Percentiles rank a stretch among this genome's conserved stretches.
These are phyloP conservation scores for Styphnolobium japonicum DNA, from an alignment of 306 rosid genomes.

Conservation along the genomic window DNA sequence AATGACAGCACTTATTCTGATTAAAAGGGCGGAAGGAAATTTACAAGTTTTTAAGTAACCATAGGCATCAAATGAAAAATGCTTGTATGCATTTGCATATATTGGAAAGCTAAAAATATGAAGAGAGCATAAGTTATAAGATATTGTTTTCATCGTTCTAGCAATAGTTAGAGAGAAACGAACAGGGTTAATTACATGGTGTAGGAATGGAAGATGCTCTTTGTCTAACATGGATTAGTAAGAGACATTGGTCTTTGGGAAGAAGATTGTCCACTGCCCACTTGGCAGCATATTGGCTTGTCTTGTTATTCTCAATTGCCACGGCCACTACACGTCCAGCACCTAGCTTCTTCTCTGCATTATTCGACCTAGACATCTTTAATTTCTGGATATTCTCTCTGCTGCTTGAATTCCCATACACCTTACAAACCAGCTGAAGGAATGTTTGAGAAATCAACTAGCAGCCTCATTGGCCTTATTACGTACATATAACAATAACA, in stretches of 20 bases:
- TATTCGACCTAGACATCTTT: conserved; percentile 29
- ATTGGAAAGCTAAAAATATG: neutral
- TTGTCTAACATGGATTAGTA: conserved; percentile 56
- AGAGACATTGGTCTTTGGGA: conserved; percentile 57
- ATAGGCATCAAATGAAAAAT: too few relatives aligned
- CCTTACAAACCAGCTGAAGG: neutral
- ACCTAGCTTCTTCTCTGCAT: conserved; percentile 39
- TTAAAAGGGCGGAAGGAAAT: too few relatives aligned
- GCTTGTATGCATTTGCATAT: too few relatives aligned
- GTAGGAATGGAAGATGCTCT: conserved; percentile 26
- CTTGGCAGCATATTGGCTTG: conserved; percentile 69
- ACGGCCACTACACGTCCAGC: conserved; percentile 61
- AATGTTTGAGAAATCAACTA: neutral
- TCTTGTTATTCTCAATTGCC: conserved; percentile 70
- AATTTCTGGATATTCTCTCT: neutral
- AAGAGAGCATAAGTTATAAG: neutral
- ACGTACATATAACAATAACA: neutral
- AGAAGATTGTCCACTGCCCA: conserved; percentile 83
- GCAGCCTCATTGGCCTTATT: neutral
- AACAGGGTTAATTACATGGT: conserved; percentile 21
- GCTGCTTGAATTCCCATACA: neutral
- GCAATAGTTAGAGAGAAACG: neutral
- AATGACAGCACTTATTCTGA: too few relatives aligned
- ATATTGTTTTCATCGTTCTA: neutral
- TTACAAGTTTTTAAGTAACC: too few relatives aligned